A percentile compares a stretch with the other conserved stretches of the same genome.
Conservation (phyloP, 768 basidiomycete genomes). For the Suillus placidus region DNA sequence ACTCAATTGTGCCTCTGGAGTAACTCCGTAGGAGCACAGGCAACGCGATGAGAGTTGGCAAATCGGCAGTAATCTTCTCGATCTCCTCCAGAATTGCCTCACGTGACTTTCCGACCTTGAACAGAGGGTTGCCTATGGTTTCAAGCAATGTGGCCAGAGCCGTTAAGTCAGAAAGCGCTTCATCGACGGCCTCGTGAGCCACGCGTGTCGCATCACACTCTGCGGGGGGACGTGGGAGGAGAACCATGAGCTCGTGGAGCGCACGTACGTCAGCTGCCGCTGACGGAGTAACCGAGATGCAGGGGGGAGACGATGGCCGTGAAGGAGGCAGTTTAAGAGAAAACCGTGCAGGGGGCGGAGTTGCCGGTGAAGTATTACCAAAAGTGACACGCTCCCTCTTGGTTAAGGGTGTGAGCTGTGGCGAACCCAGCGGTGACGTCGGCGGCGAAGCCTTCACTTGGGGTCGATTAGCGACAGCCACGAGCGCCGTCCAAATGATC, state of each 20-base stretch:
- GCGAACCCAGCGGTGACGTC: constrained; percentile 45
- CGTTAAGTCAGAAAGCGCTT: constrained; percentile 68
- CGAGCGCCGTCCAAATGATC: constrained; percentile 72
- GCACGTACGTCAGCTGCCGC: constrained; percentile 61
- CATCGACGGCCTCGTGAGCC: constrained; percentile 81
- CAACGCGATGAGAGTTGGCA: constrained; percentile 76
- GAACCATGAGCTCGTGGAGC: constrained; percentile 60
- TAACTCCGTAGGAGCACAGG: constrained; percentile 61
- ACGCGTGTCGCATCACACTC: constrained; percentile 51
- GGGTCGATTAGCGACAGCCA: constrained; percentile 67
- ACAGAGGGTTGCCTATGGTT: constrained; percentile 40
- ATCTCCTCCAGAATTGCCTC: constrained; percentile 45
- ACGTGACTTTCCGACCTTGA: constrained; percentile 21
- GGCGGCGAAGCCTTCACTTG: constrained; percentile 36
- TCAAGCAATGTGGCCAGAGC: constrained; percentile 62
- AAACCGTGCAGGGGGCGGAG: constrained; percentile 62
- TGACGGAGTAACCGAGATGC: constrained; percentile 37
- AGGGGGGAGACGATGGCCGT: constrained; percentile 66
- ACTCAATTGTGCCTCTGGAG: constrained; percentile 23
- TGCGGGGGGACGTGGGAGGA: constrained; percentile 62
- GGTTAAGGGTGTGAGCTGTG: constrained; percentile 28
- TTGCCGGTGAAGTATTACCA: constrained; percentile 52
- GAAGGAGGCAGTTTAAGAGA: constrained; percentile 67
- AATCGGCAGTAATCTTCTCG: constrained; percentile 55
- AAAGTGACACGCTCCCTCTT: constrained; percentile 46